These are phyloP conservation scores for Penicillium hesseltinei DNA, from an alignment of 2,329 filamentous ascomycete species.

Conservation along the genomic window DNA sequence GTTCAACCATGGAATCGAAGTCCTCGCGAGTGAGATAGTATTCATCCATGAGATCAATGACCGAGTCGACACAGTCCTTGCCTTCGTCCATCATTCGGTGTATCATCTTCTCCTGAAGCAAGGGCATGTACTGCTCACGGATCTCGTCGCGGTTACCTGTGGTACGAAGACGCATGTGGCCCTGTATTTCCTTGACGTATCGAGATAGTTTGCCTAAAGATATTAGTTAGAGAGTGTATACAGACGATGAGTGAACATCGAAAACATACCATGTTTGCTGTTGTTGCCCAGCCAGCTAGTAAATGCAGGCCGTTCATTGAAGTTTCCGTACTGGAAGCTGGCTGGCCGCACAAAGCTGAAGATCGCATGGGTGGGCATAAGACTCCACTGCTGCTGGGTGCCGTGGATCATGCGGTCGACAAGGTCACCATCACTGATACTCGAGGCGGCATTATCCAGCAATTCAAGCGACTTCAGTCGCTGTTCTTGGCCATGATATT, in stretches of 20 bases:
- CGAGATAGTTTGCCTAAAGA: slow-evolving; percentile 63
- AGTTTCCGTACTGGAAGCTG: slow-evolving; percentile 78
- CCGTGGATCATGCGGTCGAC: slow-evolving; percentile 98
- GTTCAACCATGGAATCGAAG: slow-evolving; percentile 86
- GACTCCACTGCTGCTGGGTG: slow-evolving; percentile 94
- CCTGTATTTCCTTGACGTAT: slow-evolving; percentile 88
- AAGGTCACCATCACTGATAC: slow-evolving; percentile 94
- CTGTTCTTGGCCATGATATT: slow-evolving; percentile 65
- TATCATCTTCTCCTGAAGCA: slow-evolving; percentile 79
- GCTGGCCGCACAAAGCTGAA: slow-evolving; percentile 93
- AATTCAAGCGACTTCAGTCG: slow-evolving; percentile 82
- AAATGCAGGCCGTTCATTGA: slow-evolving; percentile 70
- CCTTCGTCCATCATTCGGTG: slow-evolving; percentile 73
- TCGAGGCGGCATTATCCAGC: slow-evolving; percentile 82
- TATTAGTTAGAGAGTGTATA: slow-evolving; percentile 4
- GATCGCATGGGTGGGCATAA: slow-evolving; percentile 94
- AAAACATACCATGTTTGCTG: slow-evolving; percentile 70
- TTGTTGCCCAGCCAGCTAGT: slow-evolving; percentile 94
- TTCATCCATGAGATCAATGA: slow-evolving; percentile 95
- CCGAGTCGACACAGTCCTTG: slow-evolving; percentile 74
- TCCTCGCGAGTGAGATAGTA: slow-evolving; percentile 95
- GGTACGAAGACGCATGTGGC: slow-evolving; percentile 88
- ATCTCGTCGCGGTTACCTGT: slow-evolving; percentile 92
- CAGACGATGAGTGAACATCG: not conserved
- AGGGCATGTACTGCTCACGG: slow-evolving; percentile 87